phyloP scores from a whole-genome alignment of 202 grass and related monocot genomes.

The Carex sylvatica region DNA sequence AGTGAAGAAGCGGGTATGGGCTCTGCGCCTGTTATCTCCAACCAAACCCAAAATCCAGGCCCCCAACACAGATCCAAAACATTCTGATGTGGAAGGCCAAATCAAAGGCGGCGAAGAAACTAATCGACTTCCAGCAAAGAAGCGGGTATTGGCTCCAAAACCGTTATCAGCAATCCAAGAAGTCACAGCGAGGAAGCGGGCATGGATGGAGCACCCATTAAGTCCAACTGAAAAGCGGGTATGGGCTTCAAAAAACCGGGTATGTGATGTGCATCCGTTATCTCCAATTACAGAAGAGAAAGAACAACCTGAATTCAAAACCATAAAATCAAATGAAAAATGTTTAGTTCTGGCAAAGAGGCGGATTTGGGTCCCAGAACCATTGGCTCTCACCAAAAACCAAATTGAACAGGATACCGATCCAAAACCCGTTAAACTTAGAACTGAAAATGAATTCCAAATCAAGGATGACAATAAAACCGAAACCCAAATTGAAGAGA shows the following conservation, averaged over 20 bases:
- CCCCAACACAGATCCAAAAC: neutral
- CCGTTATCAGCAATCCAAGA: neutral
- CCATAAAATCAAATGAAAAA: conserved; percentile 1
- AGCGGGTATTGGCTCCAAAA: neutral
- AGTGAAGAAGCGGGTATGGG: conserved; percentile 28
- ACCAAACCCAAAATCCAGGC: neutral
- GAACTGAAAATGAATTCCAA: neutral
- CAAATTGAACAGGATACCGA: neutral
- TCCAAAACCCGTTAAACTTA: neutral
- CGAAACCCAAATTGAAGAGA: conserved; percentile 16
- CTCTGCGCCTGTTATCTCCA: neutral
- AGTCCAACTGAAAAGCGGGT: conserved; percentile 5
- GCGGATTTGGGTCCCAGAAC: neutral
- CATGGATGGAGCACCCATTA: neutral
- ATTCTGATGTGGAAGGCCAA: neutral
- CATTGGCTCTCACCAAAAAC: neutral
- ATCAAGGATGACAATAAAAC: conserved; percentile 12
- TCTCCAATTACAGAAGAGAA: neutral
- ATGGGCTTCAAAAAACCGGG: conserved; percentile 10
- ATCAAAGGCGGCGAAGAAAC: neutral
- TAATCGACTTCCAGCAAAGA: conserved; percentile 29
- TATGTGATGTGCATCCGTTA: neutral
- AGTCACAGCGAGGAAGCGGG: conserved; percentile 21
- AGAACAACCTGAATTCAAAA: neutral
- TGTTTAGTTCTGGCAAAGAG: conserved; percentile 29